Base-by-base conservation (phyloP, 2,329 filamentous ascomycete species). In the Pseudogymnoascus sp. region DNA sequence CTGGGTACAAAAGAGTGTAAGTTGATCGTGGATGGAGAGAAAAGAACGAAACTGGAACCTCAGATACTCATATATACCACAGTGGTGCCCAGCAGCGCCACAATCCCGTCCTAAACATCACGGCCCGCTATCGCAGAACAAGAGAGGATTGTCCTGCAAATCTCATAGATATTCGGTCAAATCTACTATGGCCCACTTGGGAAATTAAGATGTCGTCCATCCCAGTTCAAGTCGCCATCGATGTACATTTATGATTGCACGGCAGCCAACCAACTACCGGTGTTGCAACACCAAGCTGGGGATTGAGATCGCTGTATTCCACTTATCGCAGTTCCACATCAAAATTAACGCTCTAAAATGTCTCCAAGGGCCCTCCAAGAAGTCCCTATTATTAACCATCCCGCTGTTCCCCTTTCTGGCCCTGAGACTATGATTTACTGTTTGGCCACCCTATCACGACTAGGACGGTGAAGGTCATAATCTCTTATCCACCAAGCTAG, bases 1-100 rank as follows among this genome's bases (percentile, higher is more conserved):
- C 45, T 61, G 52, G 61, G 28, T 63, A 59, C 45, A 70, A 72
- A 71, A 66, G 69, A 71, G 68, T 71, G 70, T 71, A 65, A 66
- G 58, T 68, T 69, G 65, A 69, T 68, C 67, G 66, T 67, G 66
- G 69, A 69, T 69, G 62, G 43, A 65, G 67, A 63, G 64, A 63
- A 65, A 64, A 38, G 52, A 60, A 60, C 21, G 60, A 43, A 23
- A 60, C 61, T 21, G 38, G 31, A 62, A 33, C 49, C n/a, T 6
- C 28, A 21, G 49, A 55, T 55, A 16, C 49, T 55, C 49, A 55
- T 55, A 55, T 55, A 55, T 55, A 55, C 49, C 49, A 55, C 28
- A 55, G 49, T 55, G 49, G 49, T 55, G 28, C 12, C 11, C 49
- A 55, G 58, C 61, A 49, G 59, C 40, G 61, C 25, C 28, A 63